Evolutionary conservation across 768 basidiomycete genomes (phyloP).

Genomic region (Phlebiopsis gigantea): DNA sequence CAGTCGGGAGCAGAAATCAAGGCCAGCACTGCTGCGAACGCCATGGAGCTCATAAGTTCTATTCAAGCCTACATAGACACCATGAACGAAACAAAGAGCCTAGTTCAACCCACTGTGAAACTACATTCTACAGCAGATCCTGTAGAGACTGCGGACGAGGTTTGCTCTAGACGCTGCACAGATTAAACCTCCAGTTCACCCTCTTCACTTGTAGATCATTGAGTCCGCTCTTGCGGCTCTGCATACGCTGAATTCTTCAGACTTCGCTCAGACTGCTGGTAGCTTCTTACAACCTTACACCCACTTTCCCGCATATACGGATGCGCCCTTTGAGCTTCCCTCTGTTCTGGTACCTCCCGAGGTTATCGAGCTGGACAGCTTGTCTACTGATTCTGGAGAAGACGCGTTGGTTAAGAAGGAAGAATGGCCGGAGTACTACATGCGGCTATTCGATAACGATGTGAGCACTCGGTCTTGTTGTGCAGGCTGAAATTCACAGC

Average conservation of each 20-base stretch:
- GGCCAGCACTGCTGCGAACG: conserved; percentile 50
- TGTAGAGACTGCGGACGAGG: conserved; percentile 58
- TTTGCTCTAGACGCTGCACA: no score
- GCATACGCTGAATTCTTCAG: conserved; percentile 51
- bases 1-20: conserved; percentile 70
- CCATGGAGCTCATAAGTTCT: conserved; percentile 62
- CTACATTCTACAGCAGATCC: conserved; percentile 40
- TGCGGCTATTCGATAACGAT: conserved; percentile 60
- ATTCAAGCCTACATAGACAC: conserved; percentile 70
- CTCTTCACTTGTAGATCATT: conserved; percentile 48
- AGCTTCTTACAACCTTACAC: conserved; percentile 66
- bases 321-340: conserved; percentile 62
- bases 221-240: conserved; percentile 64
- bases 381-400: conserved; percentile 64
- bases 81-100: conserved; percentile 48
- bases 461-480: conserved; percentile 26
- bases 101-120: conserved; percentile 58
- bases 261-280: conserved; percentile 50
- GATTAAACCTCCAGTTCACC: no score
- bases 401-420: conserved; percentile 73
- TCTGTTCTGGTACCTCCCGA: conserved; percentile 84
- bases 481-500: neutral
- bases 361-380: conserved; percentile 71
- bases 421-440: conserved; percentile 73
- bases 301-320: conserved; percentile 36